Evolutionary conservation across 2,329 filamentous ascomycete species (phyloP).

Genomic region (Byssothecium circinans): DNA sequence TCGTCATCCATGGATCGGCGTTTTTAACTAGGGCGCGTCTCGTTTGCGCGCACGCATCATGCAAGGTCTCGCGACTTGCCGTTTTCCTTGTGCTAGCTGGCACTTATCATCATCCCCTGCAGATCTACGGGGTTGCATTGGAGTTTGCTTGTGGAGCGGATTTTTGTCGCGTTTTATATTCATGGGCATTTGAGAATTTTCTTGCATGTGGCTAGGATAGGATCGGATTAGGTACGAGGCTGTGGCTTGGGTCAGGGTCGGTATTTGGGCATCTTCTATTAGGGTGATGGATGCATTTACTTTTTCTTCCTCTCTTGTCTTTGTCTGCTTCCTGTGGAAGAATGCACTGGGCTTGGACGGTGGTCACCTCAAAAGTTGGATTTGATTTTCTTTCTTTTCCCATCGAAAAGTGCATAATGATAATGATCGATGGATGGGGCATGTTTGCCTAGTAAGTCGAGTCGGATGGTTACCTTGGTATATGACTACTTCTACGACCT

Average conservation of each 20-base stretch:
- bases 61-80: conserved; percentile 10
- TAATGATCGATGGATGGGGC: no score
- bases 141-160: conserved; percentile 2
- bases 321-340: neutral
- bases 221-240: neutral
- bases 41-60: no score
- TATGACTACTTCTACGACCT: no score
- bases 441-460: no score
- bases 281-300: no score
- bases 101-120: conserved; percentile 16
- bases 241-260: no score
- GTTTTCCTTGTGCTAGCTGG: conserved; percentile 13
- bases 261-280: no score
- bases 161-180: neutral
- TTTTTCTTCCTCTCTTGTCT: no score
- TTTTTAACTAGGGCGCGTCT: conserved; percentile 7
- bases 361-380: neutral
- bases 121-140: neutral
- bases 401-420: neutral
- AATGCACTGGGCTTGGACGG: neutral
- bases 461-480: no score
- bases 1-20: conserved; percentile 18
- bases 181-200: conserved; percentile 2
- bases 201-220: conserved; percentile 1
- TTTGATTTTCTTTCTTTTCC: neutral